Conservation (phyloP, 2,329 filamentous ascomycete genomes). For the Fusarium sp. region DNA sequence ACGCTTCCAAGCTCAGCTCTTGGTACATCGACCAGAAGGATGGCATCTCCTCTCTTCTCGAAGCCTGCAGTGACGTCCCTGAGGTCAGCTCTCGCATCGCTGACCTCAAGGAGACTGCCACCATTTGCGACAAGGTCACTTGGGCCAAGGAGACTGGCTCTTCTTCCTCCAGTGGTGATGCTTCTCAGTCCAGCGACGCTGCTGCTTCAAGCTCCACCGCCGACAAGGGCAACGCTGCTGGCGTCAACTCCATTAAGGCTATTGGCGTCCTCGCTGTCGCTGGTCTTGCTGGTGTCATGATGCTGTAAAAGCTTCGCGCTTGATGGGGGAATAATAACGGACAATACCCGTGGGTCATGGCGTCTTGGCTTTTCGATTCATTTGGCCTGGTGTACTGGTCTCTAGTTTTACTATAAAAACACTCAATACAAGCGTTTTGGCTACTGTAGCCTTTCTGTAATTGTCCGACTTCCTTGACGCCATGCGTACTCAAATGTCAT, state of each 20-base stretch:
- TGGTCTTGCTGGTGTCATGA: constrained; percentile 25
- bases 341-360: not conserved
- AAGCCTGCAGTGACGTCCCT: constrained; percentile 43
- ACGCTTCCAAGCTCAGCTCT: constrained; percentile 27
- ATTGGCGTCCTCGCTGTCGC: constrained; percentile 10
- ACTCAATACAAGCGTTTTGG: not conserved
- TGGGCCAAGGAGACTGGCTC: constrained; percentile 24
- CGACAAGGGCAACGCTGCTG: constrained; percentile 10
- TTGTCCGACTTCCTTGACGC: not conserved
- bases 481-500: not conserved
- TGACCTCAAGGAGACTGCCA: not conserved
- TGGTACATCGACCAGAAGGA: constrained; percentile 34
- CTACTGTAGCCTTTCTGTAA: not conserved
- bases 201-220: not conserved
- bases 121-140: constrained; percentile 13
- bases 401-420: not conserved
- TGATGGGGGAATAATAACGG: not conserved
- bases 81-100: constrained; percentile 22
- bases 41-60: constrained; percentile 29
- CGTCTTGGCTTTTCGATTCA: not conserved
- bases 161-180: not conserved
- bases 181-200: not conserved
- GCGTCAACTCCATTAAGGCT: constrained; percentile 13
- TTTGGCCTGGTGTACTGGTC: not conserved
- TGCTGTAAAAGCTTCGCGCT: not conserved